phyloP scores from a whole-genome alignment of 257 asterid species.

The Plantago ovata region DNA sequence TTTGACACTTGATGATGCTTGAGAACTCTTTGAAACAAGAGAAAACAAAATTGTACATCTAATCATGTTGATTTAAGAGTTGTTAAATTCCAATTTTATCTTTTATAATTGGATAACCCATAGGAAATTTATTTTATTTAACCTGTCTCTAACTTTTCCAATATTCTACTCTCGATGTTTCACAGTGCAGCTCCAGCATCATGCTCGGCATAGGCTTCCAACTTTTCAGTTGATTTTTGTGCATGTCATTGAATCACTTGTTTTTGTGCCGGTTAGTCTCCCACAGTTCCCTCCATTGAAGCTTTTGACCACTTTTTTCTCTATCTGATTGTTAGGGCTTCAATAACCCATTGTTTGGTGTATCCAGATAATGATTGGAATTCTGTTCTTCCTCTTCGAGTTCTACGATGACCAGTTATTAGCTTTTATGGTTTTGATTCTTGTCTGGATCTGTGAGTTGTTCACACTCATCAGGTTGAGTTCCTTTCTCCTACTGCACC shows the following conservation, averaged over 20 bases:
- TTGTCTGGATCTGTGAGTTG: constrained; percentile 98
- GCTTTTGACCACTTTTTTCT: constrained; percentile 20
- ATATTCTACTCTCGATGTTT: constrained; percentile 19
- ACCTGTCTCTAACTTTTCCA: constrained; percentile 15
- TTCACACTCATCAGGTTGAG: constrained; percentile 93
- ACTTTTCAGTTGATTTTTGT: constrained; percentile 97
- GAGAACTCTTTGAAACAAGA: too few relatives aligned
- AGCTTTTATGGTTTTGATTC: constrained; percentile 97
- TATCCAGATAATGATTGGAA: constrained; percentile 96
- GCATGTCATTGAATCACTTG: constrained; percentile 97
- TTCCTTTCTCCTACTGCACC: constrained; percentile 27
- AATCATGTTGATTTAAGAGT: constrained; percentile 2
- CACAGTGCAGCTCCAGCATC: constrained; percentile 99
- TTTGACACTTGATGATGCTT: too few relatives aligned
- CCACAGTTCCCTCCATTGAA: constrained; percentile 10
- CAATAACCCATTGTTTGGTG: constrained; percentile 18
- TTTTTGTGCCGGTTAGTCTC: constrained; percentile 88
- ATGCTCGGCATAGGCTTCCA: constrained; percentile 98
- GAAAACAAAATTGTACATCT: too few relatives aligned
- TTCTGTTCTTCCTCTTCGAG: constrained; percentile 94
- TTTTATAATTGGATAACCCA: constrained; percentile 15
- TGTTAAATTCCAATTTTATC: constrained; percentile 14
- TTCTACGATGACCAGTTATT: constrained; percentile 95
- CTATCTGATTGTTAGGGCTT: constrained; percentile 16
- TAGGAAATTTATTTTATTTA: constrained; percentile 1